These are phyloP conservation scores for Citrus hindsii DNA, from an alignment of 345 rosid genomes.

Conservation along the genomic window DNA sequence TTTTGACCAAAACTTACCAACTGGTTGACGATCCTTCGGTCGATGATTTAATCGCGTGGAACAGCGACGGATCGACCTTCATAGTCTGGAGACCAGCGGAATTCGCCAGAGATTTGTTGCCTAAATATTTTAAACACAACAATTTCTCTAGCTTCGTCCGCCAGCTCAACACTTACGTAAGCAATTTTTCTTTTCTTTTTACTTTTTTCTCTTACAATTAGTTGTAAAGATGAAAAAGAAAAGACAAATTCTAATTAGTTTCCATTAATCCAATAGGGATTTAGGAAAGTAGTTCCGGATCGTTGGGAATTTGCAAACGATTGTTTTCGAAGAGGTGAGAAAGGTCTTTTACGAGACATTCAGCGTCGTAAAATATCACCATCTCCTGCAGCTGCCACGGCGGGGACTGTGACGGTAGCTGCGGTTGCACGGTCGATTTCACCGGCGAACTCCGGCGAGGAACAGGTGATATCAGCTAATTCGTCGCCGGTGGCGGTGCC, in stretches of 20 bases:
- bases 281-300: conserved; percentile 88
- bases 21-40: conserved; percentile 75
- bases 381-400: conserved; percentile 8
- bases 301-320: conserved; percentile 96
- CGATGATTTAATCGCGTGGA: conserved; percentile 85
- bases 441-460: conserved; percentile 74
- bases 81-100: conserved; percentile 95
- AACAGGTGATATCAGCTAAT: conserved; percentile 64
- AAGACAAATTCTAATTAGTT: background rate
- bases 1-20: conserved; percentile 79
- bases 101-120: conserved; percentile 89
- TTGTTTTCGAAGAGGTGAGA: conserved; percentile 74
- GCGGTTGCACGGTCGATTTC: conserved; percentile 33
- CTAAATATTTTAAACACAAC: conserved; percentile 90
- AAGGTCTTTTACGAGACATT: conserved; percentile 68
- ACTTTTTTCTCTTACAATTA: background rate
- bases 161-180: conserved; percentile 93
- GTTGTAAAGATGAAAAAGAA: background rate
- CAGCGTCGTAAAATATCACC: conserved; percentile 79
- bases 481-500: conserved; percentile 53
- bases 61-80: conserved; percentile 82
- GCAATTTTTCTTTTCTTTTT: conserved; percentile 3
- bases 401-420: conserved; percentile 30
- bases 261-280: conserved; percentile 47
- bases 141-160: conserved; percentile 97